Conservation (phyloP, 176 grass and related monocot species). For the Oropetium thomaeum region DNA sequence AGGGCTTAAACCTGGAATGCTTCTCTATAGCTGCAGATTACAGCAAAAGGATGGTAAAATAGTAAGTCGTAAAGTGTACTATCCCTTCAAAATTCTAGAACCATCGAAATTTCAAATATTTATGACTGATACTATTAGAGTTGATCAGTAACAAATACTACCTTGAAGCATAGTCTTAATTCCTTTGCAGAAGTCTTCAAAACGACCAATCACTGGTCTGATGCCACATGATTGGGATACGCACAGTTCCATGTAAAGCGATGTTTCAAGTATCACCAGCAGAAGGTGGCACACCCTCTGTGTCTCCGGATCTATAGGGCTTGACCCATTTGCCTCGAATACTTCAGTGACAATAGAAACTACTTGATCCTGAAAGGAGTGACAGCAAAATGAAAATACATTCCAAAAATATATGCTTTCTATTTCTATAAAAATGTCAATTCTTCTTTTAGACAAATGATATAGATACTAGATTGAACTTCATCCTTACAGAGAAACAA, state of each 20-base stretch:
- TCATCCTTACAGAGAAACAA: neutral
- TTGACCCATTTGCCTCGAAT: slow-evolving; percentile 50
- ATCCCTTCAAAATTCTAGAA: too few relatives aligned
- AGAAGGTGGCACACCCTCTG: slow-evolving; percentile 54
- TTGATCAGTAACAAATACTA: slow-evolving; percentile 22
- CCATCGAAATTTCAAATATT: neutral
- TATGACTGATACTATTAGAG: neutral
- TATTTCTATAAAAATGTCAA: neutral
- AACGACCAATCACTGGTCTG: slow-evolving; percentile 72
- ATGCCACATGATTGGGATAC: slow-evolving; percentile 84
- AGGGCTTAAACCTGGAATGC: slow-evolving; percentile 48
- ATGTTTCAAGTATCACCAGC: slow-evolving; percentile 69
- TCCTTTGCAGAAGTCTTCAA: slow-evolving; percentile 84
- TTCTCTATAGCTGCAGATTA: slow-evolving; percentile 52
- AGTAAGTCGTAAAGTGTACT: neutral
- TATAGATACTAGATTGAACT: slow-evolving; percentile 23
- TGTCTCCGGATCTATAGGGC: slow-evolving; percentile 35
- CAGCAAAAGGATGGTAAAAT: neutral
- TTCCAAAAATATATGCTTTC: neutral
- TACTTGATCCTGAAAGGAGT: slow-evolving; percentile 69
- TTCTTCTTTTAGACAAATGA: neutral
- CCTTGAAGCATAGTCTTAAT: slow-evolving; percentile 71
- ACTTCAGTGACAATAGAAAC: slow-evolving; percentile 79
- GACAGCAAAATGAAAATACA: neutral
- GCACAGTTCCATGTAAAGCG: slow-evolving; percentile 79